Conservation (phyloP, 2,329 filamentous ascomycete genomes). For the Fusarium sp. region DNA sequence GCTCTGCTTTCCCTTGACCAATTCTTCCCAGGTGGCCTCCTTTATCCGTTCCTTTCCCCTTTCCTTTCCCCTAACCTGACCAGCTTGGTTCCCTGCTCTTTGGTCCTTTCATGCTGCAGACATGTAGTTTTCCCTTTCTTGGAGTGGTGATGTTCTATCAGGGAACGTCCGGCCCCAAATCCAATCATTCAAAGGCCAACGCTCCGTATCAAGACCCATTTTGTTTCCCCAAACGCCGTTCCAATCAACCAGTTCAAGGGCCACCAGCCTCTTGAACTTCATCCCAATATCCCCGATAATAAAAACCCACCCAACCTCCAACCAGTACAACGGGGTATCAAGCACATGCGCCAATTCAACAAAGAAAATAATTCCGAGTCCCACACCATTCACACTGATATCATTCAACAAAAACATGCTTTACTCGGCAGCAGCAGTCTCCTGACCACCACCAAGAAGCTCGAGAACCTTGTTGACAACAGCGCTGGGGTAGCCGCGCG, state of each 20-base stretch:
- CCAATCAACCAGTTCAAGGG: constrained; percentile 35
- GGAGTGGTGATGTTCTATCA: constrained; percentile 65
- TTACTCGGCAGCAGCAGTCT: constrained; percentile 48
- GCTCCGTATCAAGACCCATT: constrained; percentile 38
- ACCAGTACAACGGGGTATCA: constrained; percentile 49
- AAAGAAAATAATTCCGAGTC: constrained; percentile 40
- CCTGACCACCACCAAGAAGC: constrained; percentile 75
- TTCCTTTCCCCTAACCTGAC: constrained; percentile 15
- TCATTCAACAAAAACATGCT: constrained; percentile 5
- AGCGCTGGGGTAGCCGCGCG: constrained; percentile 88
- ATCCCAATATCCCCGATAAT: constrained; percentile 33
- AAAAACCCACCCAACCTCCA: constrained; percentile 28
- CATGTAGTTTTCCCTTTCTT: constrained; percentile 47
- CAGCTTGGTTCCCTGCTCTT: constrained; percentile 31
- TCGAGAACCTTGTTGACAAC: constrained; percentile 95
- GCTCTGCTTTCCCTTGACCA: constrained; percentile 39
- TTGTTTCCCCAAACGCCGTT: constrained; percentile 46
- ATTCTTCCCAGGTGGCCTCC: constrained; percentile 22
- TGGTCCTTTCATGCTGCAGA: constrained; percentile 46
- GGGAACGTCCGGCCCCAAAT: constrained; percentile 42
- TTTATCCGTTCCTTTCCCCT: constrained; percentile 14
- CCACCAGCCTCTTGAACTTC: constrained; percentile 31
- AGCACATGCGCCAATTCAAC: constrained; percentile 42
- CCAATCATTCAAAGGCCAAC: constrained; percentile 42
- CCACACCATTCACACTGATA: constrained; percentile 13